Base-by-base conservation (phyloP, 2,329 filamentous ascomycete genomes). In the Mariannaea sp. region DNA sequence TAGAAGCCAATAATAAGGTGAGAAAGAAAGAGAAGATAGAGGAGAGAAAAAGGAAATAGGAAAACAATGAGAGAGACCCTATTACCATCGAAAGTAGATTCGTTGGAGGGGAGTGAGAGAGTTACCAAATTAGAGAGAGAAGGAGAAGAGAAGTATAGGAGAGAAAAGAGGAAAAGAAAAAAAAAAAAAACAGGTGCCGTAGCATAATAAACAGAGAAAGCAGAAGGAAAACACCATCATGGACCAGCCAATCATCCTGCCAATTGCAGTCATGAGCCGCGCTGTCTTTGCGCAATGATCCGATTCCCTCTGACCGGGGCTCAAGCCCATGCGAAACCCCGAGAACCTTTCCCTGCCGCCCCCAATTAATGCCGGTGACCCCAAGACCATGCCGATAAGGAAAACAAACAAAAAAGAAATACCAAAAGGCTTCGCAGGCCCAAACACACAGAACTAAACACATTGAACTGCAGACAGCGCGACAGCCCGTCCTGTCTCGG, bases 171-270 rank as follows among this genome's bases (percentile, higher is more conserved):
- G n/a, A n/a, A n/a, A n/a, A n/a, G n/a, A n/a, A n/a, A n/a, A n/a
- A n/a, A n/a, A 71, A 72, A 66, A 63, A 68, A 71, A 62, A 64
- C 66, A 71, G 67, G 68, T 69, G 70, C 68, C 73, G 68, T 66
- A 68, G 71, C 67, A 69, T 70, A 67, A 58, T 57, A 61, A 78
- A 68, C 62, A 65, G 62, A 63, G 54, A 61, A 70, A 78, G 73
- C 77, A 70, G 70, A 73, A 70, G 72, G 56, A 57, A 36, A 53
- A 69, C 61, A 67, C 70, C 73, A 65, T 73, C 65, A 75, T 80
- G 77, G 77, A 75, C 78, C 78, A 80, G 78, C 78, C 78, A 80
- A 76, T 65, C 64, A 60, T 68, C 60, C 70, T 68, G 68, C 68
- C 62, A 49, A 64, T 65, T 67, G 73, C 73, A 77, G 73, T 72